Percentiles rank a stretch among this genome's conserved stretches.
phyloP scores from a whole-genome alignment of 2,329 filamentous ascomycete species.

The Aspergillus niger region DNA sequence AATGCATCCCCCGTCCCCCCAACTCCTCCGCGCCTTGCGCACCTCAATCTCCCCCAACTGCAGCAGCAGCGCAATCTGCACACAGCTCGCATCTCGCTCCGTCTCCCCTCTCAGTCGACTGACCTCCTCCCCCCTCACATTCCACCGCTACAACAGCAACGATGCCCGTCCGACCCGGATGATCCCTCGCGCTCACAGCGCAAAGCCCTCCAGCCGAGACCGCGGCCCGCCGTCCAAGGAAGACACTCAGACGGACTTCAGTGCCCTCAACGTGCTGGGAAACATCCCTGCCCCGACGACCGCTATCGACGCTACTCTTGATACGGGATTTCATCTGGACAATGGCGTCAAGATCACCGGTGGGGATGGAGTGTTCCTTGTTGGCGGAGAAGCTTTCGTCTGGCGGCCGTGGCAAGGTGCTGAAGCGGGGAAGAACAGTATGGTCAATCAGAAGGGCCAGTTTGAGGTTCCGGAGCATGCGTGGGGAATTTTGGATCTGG shows the following conservation, averaged over 20 bases:
- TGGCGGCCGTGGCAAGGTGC: conserved; percentile 77
- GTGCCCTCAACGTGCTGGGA: conserved; percentile 74
- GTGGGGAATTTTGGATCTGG: conserved; percentile 73
- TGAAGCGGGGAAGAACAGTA: conserved; percentile 42
- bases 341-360: conserved; percentile 72
- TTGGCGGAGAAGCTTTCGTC: conserved; percentile 82
- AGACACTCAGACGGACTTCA: conserved; percentile 71
- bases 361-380: conserved; percentile 72
- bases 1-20: conserved; percentile 45
- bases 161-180: conserved; percentile 32
- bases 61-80: conserved; percentile 15
- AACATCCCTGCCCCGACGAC: conserved; percentile 76
- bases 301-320: conserved; percentile 76
- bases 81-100: conserved; percentile 17
- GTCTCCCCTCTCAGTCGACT: conserved; percentile 1
- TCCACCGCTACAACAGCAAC: conserved; percentile 28
- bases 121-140: not conserved
- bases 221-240: conserved; percentile 64
- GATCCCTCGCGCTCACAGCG: conserved; percentile 35
- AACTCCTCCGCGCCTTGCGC: conserved; percentile 46
- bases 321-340: conserved; percentile 83
- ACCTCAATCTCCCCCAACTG: conserved; percentile 30
- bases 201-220: conserved; percentile 51
- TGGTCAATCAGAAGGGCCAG: conserved; percentile 77
- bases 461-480: conserved; percentile 72